Base-by-base conservation (phyloP, 73 alveolate species). In the Tetrahymena elliotti region DNA sequence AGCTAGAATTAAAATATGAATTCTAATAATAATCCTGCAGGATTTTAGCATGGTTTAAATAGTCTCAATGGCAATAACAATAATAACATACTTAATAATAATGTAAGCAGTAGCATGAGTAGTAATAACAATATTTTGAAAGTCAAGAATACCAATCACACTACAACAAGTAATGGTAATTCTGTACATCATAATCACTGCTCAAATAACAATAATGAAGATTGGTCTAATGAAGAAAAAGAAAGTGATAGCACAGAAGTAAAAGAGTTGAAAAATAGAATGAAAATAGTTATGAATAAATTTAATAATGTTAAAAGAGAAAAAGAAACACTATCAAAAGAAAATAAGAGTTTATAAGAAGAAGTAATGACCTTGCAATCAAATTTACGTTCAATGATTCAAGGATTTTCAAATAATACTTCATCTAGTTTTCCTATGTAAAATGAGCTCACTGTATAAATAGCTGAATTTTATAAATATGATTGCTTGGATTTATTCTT, bases 401-500 rank as follows among this genome's bases (percentile, higher is more conserved):
- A 99, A 34, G 99, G 99, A 83, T 98, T 98, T 93, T 97, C 99
- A 12, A 98, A 98, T 83, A 97, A 99, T 12, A 97, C 99, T 8
- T 98, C 99, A 4, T 94, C 97, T 93, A 95, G 99, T 41, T 99
- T 99, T 95, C 99, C 99, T 22, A 97, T 99, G 99, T 93, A 95
- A 38, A 98, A 98, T 88, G 99, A 99, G 95, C 95, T 99, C 33
- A 93, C 97, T 20, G 97, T 97, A 39, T 97, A 97, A 92, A 97
- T 98, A 38, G 96, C 98, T 53, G 99, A 99, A 95, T 99, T 97
- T 95, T 98, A 98, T 83, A 99, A 98, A 95, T 95, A 98, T 94
- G 98, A 98, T 52, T 99, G 99, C 96, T 98, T 98, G 94, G 99
- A 99, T 94, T 96, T 98, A 83, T 99, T 99, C 97, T 99, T 99